Base-by-base conservation (phyloP, 1,284 basidiomycete genomes). In the Puccinia horiana region DNA sequence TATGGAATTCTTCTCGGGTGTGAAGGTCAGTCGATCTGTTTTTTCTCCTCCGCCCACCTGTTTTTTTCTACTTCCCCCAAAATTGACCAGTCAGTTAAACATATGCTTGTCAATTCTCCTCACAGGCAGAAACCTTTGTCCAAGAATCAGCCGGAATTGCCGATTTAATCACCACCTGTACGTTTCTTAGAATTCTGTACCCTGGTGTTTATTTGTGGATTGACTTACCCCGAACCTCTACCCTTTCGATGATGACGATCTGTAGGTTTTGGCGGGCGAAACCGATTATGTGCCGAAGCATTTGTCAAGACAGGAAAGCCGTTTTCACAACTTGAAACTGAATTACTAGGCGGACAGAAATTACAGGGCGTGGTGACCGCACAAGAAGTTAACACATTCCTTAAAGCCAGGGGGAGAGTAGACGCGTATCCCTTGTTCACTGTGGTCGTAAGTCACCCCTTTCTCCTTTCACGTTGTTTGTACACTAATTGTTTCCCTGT, bases 91-190 rank as follows among this genome's bases (percentile, higher is more conserved):
- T n/a, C n/a, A n/a, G n/a, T n/a, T n/a, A n/a, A n/a, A n/a, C n/a
- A n/a, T n/a, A n/a, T n/a, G n/a, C n/a, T n/a, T n/a, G n/a, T n/a
- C n/a, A n/a, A 32, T 37, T 67, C 12, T 67, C 3, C 29, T 44
- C 67, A 20, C 35, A 67, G 78, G 86, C 88, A 5, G 88, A 89
- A 80, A 90, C 89, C 0, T 90, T 90, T 84, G 85, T 89, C 83
- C 87, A 87, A 84, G 89, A 89, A 86, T 85, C 84, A 65, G 89
- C 90, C 0, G 90, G 90, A 67, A 87, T 91, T 35, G 90, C 90
- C 11, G 90, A 91, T 86, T 86, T 91, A 40, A 90, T 91, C 85
- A 90, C 90, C 5, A 89, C 89, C 11, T 90, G 89, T 88, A 63
- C 84, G 87, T n/a, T 58, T 4, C 56, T 29, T 6, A 9, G 2